Base-by-base conservation (phyloP, 768 basidiomycete species). In the Gymnopilus junonius region DNA sequence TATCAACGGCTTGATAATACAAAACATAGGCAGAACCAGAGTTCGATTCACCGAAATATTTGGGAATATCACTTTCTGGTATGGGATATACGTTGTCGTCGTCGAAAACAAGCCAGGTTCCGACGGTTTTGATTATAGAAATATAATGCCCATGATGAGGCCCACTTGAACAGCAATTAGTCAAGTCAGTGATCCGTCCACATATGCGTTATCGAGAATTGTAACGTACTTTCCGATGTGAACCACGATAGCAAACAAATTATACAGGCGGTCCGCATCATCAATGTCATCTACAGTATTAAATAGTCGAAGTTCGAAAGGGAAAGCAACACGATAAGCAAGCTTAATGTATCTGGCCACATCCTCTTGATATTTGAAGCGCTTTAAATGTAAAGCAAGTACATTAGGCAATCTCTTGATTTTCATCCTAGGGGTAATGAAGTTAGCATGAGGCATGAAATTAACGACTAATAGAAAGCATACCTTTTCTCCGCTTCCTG, bases 81-180 rank as follows among this genome's bases (percentile, higher is more conserved):
- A 99, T 90, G 1, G 90, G 80, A 46, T 90, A 91, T 56, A 99
- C 94, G 63, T 87, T 92, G 68, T 97, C 94, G 75, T 99, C 97
- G 77, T 99, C 97, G 69, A 98, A 99, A 53, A 97, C 83, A 62
- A 94, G 82, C 97, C 97, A 99, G 53, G 83, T 75, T 39, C 87
- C 91, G 64, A 86, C 83, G 2, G 92, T 91, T 74, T 93, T 94
- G 75, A 98, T 91, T 70, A 99, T 90, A 68, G 96, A 92, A 67
- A 99, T 89, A 75, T 99, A 99, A 80, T 99, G 97, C 0, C 97
- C 97, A 70, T 99, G 97, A 73, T 97, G 92, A n/a, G 95, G 95
- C 5, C 97, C 97, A 70, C 96, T 97, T 65, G 46, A 64, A 67
- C 64, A 56, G 57, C 66, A 65, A 29, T 69, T 64, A 48, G 58